Conservation (phyloP, 2,329 filamentous ascomycete species). For the Verticillium zaregamsianum region DNA sequence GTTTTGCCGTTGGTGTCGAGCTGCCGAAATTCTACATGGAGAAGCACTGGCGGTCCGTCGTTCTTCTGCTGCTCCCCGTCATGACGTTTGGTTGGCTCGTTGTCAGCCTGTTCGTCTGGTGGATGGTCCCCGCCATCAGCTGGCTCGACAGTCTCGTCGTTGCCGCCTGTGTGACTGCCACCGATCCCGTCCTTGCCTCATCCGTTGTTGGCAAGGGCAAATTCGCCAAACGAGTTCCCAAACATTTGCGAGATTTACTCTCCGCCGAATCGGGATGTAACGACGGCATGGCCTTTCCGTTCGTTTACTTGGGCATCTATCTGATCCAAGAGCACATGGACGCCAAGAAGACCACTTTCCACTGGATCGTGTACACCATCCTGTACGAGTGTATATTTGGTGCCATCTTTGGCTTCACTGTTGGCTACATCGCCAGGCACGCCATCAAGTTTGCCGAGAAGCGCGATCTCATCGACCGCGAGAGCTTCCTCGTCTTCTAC, state of each 20-base stretch:
- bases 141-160: slow-evolving; percentile 89
- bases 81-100: slow-evolving; percentile 97
- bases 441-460: slow-evolving; percentile 85
- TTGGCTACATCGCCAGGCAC: slow-evolving; percentile 88
- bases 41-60: slow-evolving; percentile 90
- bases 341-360: slow-evolving; percentile 64
- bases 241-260: slow-evolving; percentile 90
- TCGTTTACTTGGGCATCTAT: slow-evolving; percentile 89
- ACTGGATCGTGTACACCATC: slow-evolving; percentile 88
- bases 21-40: slow-evolving; percentile 96
- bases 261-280: slow-evolving; percentile 98
- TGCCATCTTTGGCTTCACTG: slow-evolving; percentile 76
- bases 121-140: slow-evolving; percentile 70
- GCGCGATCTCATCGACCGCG: slow-evolving; percentile 82
- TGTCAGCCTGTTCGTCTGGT: slow-evolving; percentile 93
- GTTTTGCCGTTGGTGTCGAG: slow-evolving; percentile 88
- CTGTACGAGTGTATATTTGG: slow-evolving; percentile 96
- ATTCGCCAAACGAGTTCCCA: slow-evolving; percentile 94
- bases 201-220: slow-evolving; percentile 99
- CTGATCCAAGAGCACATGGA: slow-evolving; percentile 76
- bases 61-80: slow-evolving; percentile 83
- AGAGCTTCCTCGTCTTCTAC: slow-evolving; percentile 98
- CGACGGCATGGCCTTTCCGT: slow-evolving; percentile 99
- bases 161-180: slow-evolving; percentile 93
- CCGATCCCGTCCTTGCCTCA: slow-evolving; percentile 92